These are phyloP conservation scores for Sarocladium kiliense DNA, from an alignment of 2,329 filamentous ascomycete species.

Conservation along the genomic window DNA sequence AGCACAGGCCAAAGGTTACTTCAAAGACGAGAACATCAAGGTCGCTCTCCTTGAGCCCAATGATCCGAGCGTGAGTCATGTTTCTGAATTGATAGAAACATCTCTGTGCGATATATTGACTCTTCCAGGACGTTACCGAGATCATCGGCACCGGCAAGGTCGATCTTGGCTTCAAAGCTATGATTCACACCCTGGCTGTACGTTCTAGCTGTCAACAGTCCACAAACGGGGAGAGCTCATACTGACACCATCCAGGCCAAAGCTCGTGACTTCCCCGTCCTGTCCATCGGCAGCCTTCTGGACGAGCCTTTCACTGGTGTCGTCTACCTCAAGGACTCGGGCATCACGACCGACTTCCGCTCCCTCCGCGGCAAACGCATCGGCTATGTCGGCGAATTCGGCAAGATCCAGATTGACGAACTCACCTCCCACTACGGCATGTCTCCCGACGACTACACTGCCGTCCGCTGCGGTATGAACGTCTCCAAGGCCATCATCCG, in stretches of 20 bases:
- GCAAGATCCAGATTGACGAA: constrained; percentile 81
- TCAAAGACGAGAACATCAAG: constrained; percentile 70
- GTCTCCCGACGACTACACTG: constrained; percentile 67
- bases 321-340: constrained; percentile 68
- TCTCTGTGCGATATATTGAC: background rate
- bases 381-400: constrained; percentile 76
- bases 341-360: constrained; percentile 70
- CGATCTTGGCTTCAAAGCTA: constrained; percentile 76
- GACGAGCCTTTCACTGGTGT: constrained; percentile 78
- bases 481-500: constrained; percentile 71
- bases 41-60: constrained; percentile 75
- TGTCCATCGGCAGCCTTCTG: constrained; percentile 68
- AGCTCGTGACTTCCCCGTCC: constrained; percentile 67
- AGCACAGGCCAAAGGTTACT: constrained; percentile 70
- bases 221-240: too few relatives aligned
- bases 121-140: constrained; percentile 70
- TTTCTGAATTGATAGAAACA: too few relatives aligned
- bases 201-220: too few relatives aligned
- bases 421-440: constrained; percentile 74
- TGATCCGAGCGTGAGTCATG: constrained; percentile 64
- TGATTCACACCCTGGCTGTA: constrained; percentile 76
- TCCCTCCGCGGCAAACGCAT: constrained; percentile 72
- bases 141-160: constrained; percentile 74
- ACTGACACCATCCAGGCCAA: constrained; percentile 49
- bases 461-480: constrained; percentile 77